Base-by-base conservation (phyloP, 106 monocot genomes). In the Dioscorea alata region DNA sequence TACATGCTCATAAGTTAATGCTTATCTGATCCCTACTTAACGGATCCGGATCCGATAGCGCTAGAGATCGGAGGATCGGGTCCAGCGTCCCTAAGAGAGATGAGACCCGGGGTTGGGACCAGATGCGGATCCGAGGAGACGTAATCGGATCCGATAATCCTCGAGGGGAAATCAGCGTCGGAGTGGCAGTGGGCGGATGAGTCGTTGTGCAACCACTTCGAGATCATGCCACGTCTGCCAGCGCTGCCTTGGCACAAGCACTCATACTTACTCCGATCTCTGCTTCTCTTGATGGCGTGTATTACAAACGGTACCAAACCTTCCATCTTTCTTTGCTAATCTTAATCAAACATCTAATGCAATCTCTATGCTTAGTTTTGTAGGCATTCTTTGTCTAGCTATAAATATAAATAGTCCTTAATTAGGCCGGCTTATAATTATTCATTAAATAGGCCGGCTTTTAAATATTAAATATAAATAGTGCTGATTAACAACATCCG, bases 261-360 rank as follows among this genome's bases (percentile, higher is more conserved):
- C 21, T 33, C 21, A 66, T 81, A 76, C 18, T 54, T 16, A 13
- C 54, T 60, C 33, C n/a, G 69, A 65, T 73, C 73, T 23, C 73
- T 64, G 48, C 66, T 78, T 79, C 64, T 81, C 83, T 76, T 84
- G 75, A 88, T 73, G 17, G 78, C 76, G 70, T 79, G 73, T 19
- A 88, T 84, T 69, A 84, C 71, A 32, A 81, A 75, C 15, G 88
- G 88, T 35, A 88, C 84, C 64, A 88, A 57, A 0, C 88, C 88
- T 52, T 88, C 88, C 88, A 88, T 88, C 22, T 49, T 3, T 59
- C 34, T 61, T 6, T 14, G 42, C 42, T 8, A 6, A 42, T 42
- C 42, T 42, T 42, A 6, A 42, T 1, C 42, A 3, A 0, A 2
- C 6, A 42, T 0, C 63, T 58, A 16, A 18, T 13, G 20, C 9